These are phyloP conservation scores for Apiospora sp. DNA, from an alignment of 2,329 filamentous ascomycete species.

Conservation along the genomic window DNA sequence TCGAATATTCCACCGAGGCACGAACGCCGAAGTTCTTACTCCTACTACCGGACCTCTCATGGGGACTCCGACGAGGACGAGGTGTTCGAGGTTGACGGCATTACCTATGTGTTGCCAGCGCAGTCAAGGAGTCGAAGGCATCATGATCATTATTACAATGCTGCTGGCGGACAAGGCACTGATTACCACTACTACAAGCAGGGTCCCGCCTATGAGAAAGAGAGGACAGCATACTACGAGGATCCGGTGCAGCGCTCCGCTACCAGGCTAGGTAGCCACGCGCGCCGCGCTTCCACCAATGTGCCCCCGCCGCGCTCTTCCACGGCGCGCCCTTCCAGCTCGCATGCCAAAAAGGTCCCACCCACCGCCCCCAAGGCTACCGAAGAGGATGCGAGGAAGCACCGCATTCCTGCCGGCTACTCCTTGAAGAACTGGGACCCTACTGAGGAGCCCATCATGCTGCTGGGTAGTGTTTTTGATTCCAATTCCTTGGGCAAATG, in stretches of 20 bases:
- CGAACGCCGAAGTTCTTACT: slow-evolving; percentile 65
- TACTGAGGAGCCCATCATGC: slow-evolving; percentile 88
- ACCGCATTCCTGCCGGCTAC: slow-evolving; percentile 87
- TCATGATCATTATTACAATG: slow-evolving; percentile 48
- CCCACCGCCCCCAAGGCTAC: slow-evolving; percentile 56
- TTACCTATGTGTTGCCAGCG: slow-evolving; percentile 61
- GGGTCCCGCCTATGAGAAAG: slow-evolving; percentile 50
- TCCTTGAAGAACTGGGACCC: slow-evolving; percentile 99
- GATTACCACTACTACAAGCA: slow-evolving; percentile 65
- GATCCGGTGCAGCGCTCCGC: slow-evolving; percentile 47
- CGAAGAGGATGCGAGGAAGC: slow-evolving; percentile 66
- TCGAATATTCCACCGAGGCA: slow-evolving; percentile 52
- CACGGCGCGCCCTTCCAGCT: slow-evolving; percentile 57
- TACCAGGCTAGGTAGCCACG: slow-evolving; percentile 48
- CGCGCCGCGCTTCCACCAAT: slow-evolving; percentile 55
- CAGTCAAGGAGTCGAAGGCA: slow-evolving; percentile 51
- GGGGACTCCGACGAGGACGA: slow-evolving; percentile 73
- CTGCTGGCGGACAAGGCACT: slow-evolving; percentile 64
- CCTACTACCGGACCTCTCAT: slow-evolving; percentile 67
- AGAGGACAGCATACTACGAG: slow-evolving; percentile 52
- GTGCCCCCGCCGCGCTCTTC: slow-evolving; percentile 57
- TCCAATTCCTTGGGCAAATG: slow-evolving; percentile 97
- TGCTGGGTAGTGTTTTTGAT: slow-evolving; percentile 95
- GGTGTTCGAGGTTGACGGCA: slow-evolving; percentile 61
- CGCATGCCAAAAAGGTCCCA: slow-evolving; percentile 49